Base-by-base conservation (phyloP, 805 yeast genomes). In the Priceomyces medius region DNA sequence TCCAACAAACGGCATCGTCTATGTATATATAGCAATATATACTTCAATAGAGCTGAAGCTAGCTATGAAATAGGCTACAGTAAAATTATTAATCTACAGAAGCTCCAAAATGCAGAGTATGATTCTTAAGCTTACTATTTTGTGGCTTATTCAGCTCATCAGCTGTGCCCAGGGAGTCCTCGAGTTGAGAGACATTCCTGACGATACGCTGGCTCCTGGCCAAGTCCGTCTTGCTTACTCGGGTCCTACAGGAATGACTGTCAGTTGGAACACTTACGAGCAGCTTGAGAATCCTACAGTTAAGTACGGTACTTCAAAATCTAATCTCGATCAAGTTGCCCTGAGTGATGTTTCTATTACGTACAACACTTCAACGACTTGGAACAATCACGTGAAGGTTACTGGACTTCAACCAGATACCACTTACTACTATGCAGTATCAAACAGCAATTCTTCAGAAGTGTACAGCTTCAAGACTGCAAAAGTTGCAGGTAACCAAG, bases 221-320 rank as follows among this genome's bases (percentile, higher is more conserved):
- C 50, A 47, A 34, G 46, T 42, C 39, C 50, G 50, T 42, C 40
- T 47, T 37, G 50, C 50, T 4, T 47, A 26, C 31, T 35, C 44
- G 7, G 43, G 42, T 10, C 31, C 28, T 9, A 24, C 37, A 9
- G 50, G 50, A 10, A 42, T 47, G 44, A 36, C 42, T 12, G 50
- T 47, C 14, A 44, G 48, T 12, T 47, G 50, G 50, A 47, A 47
- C 31, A 47, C 50, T 10, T 47, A 20, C 27, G 21, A 32, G 24
- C 40, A 42, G 18, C 43, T 47, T 17, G 20, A 27, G 14, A 31
- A 26, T n/a, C 48, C 50, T 9, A 24, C 48, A 8, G 50, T 47
- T 7, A 21, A 20, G 18, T 47, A 44, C 29, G 50, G 50, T 12
- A 31, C 34, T 13, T 29, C 29, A 9, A 40, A 44, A 8, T 24